These are phyloP conservation scores for Heterobasidion irregulare DNA, from an alignment of 1,284 basidiomycete species.

Conservation along the genomic window DNA sequence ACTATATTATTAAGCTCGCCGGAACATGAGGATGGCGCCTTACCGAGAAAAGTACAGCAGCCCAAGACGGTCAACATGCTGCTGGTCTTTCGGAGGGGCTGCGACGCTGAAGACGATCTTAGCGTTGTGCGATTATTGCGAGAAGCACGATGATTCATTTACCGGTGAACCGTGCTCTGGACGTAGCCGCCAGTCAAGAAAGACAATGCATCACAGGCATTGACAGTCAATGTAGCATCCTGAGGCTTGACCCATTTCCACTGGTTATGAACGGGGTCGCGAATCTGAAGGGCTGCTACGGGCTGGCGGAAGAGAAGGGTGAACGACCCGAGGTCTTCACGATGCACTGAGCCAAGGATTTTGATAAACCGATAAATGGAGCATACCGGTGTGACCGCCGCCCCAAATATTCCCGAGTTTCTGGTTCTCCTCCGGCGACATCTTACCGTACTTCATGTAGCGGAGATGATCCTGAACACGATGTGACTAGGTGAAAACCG, in stretches of 20 bases:
- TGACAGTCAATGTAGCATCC: slow-evolving; percentile 40
- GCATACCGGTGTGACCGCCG: slow-evolving; percentile 37
- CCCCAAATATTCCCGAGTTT: slow-evolving; percentile 29
- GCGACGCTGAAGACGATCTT: slow-evolving; percentile 18
- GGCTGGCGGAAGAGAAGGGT: slow-evolving; percentile 38
- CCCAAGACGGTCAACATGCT: slow-evolving; percentile 41
- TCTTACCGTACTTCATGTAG: slow-evolving; percentile 49
- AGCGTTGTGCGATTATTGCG: not conserved
- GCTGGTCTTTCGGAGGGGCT: slow-evolving; percentile 44
- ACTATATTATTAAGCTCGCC: too few relatives aligned
- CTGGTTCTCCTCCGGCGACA: slow-evolving; percentile 33
- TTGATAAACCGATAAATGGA: too few relatives aligned
- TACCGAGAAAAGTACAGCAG: slow-evolving; percentile 44
- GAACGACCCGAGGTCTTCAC: slow-evolving; percentile 32
- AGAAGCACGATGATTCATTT: not conserved
- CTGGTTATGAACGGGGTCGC: slow-evolving; percentile 25
- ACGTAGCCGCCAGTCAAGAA: slow-evolving; percentile 45
- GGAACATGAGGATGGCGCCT: not conserved
- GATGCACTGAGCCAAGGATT: not conserved
- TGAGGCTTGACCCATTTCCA: slow-evolving; percentile 42
- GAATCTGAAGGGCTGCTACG: slow-evolving; percentile 37
- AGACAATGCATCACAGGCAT: slow-evolving; percentile 42
- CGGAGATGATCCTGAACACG: slow-evolving; percentile 32
- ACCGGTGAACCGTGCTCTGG: slow-evolving; percentile 41
- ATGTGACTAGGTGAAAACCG: not conserved